phyloP scores from a whole-genome alignment of 164 flowering plant species.

The Macadamia integrifolia region DNA sequence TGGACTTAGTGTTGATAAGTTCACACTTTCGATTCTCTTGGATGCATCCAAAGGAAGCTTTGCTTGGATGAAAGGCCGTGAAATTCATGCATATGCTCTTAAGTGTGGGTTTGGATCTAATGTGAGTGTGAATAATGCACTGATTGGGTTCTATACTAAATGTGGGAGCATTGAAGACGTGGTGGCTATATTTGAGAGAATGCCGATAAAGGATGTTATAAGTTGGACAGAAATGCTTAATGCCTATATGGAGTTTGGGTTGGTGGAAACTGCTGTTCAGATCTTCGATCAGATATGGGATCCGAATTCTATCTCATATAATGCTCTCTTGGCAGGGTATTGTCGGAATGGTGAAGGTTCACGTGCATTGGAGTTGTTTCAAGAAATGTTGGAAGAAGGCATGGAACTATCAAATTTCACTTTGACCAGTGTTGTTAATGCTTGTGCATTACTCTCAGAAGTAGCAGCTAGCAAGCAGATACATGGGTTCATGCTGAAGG shows the following conservation, averaged over 20 bases:
- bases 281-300: constrained; percentile 60
- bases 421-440: constrained; percentile 59
- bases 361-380: constrained; percentile 50
- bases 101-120: constrained; percentile 46
- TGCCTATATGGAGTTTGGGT: constrained; percentile 65
- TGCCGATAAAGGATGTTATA: constrained; percentile 53
- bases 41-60: constrained; percentile 42
- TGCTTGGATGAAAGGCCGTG: constrained; percentile 35
- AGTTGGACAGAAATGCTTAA: constrained; percentile 75
- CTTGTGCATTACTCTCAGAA: constrained; percentile 56
- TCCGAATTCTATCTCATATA: constrained; percentile 54
- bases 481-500: constrained; percentile 72
- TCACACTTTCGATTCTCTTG: constrained; percentile 58
- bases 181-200: constrained; percentile 40
- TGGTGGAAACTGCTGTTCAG: constrained; percentile 50
- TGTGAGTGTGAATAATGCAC: constrained; percentile 72
- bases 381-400: constrained; percentile 46
- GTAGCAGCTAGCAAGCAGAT: constrained; percentile 51
- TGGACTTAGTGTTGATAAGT: constrained; percentile 42
- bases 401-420: constrained; percentile 60
- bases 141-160: constrained; percentile 60
- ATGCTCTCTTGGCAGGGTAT: constrained; percentile 67
- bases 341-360: constrained; percentile 52
- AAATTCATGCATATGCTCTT: constrained; percentile 63
- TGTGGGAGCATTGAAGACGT: constrained; percentile 51